phyloP scores from a whole-genome alignment of 257 asterid species.

The Cordia subcordata region DNA sequence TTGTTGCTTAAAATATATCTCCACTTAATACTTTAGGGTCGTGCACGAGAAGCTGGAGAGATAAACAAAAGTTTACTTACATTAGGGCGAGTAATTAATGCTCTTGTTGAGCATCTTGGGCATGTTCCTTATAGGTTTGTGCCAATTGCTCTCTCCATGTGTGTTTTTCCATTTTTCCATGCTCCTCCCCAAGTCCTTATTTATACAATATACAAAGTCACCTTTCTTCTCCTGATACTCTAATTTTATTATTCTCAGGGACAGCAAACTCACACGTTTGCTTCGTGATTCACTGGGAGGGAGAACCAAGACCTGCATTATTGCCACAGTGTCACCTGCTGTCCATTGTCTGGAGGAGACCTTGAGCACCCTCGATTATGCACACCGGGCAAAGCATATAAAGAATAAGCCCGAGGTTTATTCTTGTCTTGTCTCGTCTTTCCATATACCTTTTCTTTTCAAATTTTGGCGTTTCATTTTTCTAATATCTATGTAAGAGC shows the following conservation, averaged over 20 bases:
- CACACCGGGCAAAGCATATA: slow-evolving; percentile 85
- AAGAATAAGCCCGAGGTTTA: slow-evolving; percentile 90
- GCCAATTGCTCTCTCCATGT: too few species aligned
- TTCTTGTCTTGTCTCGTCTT: neutral
- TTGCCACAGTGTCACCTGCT: slow-evolving; percentile 92
- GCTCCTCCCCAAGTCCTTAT: neutral
- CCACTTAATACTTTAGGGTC: slow-evolving; percentile 38
- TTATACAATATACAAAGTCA: slow-evolving; percentile 2
- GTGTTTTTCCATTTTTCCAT: too few species aligned
- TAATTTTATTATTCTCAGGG: slow-evolving; percentile 34
- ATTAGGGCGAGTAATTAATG: slow-evolving; percentile 79
- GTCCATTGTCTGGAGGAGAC: slow-evolving; percentile 95
- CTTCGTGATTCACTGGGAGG: slow-evolving; percentile 92
- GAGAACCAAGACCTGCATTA: slow-evolving; percentile 83
- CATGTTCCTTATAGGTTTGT: slow-evolving; percentile 79
- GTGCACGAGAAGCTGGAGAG: slow-evolving; percentile 96
- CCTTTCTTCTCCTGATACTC: slow-evolving; percentile 1
- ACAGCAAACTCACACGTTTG: slow-evolving; percentile 83
- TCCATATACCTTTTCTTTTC: neutral
- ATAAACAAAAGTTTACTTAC: slow-evolving; percentile 90
- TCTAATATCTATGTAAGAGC: too few species aligned
- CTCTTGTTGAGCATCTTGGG: slow-evolving; percentile 89
- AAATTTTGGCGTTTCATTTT: too few species aligned
- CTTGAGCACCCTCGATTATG: slow-evolving; percentile 84
- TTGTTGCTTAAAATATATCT: too few species aligned